phyloP scores from a whole-genome alignment of 805 yeast species.

The Komagataella kurtzmanii region DNA sequence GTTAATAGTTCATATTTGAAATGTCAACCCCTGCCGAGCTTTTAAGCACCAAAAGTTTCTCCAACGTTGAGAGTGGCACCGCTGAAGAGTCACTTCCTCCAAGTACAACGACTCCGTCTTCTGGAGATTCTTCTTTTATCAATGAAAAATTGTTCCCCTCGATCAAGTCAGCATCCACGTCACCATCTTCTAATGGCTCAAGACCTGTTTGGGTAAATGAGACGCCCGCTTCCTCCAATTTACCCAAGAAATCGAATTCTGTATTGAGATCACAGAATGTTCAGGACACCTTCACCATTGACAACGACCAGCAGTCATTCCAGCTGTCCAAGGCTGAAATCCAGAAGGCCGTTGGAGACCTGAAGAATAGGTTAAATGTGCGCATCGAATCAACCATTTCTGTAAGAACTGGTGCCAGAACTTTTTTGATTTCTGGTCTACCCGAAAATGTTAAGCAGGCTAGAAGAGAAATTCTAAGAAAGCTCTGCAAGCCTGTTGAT shows the following conservation, averaged over 20 bases:
- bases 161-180: conserved; percentile 1
- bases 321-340: conserved; percentile 53
- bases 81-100: not conserved
- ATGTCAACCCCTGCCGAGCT: not conserved
- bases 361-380: conserved; percentile 48
- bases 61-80: not conserved
- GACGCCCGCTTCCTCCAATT: conserved; percentile 7
- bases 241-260: conserved; percentile 7
- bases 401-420: conserved; percentile 60
- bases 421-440: conserved; percentile 71
- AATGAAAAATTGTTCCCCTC: not conserved
- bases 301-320: conserved; percentile 47
- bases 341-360: conserved; percentile 46
- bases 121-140: conserved; percentile 1
- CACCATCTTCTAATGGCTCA: not conserved
- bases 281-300: conserved; percentile 72
- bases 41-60: not conserved
- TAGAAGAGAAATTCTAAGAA: conserved; percentile 61
- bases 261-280: conserved; percentile 44
- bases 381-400: conserved; percentile 77
- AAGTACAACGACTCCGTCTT: not conserved
- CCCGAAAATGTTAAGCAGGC: conserved; percentile 54
- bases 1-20: not conserved
- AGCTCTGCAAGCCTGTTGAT: conserved; percentile 62
- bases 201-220: conserved; percentile 9